These are phyloP conservation scores for Coffea humblotiana DNA, from an alignment of 305 asterid species.

Conservation along the genomic window DNA sequence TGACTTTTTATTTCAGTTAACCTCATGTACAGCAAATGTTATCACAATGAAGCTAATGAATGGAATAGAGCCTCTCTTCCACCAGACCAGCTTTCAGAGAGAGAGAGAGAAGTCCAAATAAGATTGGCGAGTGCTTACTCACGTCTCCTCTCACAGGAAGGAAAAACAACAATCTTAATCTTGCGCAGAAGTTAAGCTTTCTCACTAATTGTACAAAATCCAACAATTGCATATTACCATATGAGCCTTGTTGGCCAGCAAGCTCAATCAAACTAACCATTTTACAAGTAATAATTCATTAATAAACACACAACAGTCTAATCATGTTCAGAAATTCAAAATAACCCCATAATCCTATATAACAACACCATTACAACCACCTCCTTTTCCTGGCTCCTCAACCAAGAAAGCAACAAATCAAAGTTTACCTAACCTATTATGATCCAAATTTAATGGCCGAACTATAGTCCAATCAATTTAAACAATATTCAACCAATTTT, in stretches of 20 bases:
- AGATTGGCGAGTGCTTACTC: too few species aligned
- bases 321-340: neutral
- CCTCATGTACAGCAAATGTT: neutral
- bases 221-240: neutral
- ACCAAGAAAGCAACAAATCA: neutral
- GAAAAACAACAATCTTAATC: neutral
- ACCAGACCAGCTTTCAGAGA: neutral
- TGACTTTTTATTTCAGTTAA: neutral
- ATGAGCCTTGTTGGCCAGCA: neutral
- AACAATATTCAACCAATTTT: neutral
- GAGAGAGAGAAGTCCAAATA: neutral
- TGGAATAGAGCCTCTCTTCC: neutral
- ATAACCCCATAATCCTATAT: neutral
- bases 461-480: neutral
- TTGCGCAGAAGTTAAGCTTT: neutral
- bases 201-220: neutral
- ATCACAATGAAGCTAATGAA: neutral
- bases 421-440: neutral
- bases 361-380: neutral
- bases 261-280: neutral
- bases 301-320: neutral
- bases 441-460: neutral
- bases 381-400: neutral
- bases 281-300: too few species aligned
- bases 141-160: too few species aligned